Conservation (phyloP, 345 rosid genomes). For the Heritiera fomes region DNA sequence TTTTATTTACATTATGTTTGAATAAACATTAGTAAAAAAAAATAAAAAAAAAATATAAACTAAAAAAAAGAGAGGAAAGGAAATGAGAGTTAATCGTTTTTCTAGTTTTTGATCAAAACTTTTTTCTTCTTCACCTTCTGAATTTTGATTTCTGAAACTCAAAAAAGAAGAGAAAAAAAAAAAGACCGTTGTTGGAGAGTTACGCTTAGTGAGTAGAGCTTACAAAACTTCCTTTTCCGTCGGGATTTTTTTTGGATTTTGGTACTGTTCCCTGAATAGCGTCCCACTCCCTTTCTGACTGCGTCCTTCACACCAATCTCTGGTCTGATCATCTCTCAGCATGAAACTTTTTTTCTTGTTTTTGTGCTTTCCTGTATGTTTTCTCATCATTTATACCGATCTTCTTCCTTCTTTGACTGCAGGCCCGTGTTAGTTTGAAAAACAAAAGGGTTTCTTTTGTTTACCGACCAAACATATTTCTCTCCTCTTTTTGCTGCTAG, state of each 20-base stretch:
- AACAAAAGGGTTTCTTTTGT: neutral
- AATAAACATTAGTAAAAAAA: too few relatives aligned
- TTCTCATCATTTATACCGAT: neutral
- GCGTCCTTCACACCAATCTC: neutral
- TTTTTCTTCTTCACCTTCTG: neutral
- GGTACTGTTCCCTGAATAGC: neutral
- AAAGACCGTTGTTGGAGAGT: neutral
- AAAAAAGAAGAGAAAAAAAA: neutral
- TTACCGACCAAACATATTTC: too few relatives aligned
- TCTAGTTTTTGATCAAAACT: neutral
- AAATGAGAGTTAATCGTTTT: neutral
- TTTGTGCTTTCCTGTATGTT: neutral
- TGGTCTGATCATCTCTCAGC: too few relatives aligned
- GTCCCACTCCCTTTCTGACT: neutral
- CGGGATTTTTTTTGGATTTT: slow-evolving; percentile 20
- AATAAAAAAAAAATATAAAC: too few relatives aligned
- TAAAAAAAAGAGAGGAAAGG: too few relatives aligned
- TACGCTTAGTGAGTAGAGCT: neutral
- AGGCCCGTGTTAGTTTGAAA: neutral
- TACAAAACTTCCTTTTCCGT: slow-evolving; percentile 31
- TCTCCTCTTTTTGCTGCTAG: too few relatives aligned
- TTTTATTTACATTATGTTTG: too few relatives aligned
- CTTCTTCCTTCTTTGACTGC: neutral
- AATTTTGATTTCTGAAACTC: neutral
- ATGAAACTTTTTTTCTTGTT: neutral